Conservation (phyloP, 331 rosid genomes). For the Cucumis variabilis region DNA sequence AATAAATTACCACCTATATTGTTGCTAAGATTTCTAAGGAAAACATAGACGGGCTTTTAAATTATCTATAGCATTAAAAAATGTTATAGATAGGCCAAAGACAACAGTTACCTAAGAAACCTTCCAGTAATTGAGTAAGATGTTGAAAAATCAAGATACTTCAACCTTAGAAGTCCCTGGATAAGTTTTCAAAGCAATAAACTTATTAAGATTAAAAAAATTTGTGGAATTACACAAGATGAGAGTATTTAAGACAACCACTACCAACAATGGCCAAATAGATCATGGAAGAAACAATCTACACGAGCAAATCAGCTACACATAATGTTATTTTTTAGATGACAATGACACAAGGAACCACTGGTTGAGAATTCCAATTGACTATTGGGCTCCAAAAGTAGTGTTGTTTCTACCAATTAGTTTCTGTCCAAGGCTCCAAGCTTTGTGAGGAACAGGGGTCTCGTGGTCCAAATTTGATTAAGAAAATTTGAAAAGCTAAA, state of each 20-base stretch:
- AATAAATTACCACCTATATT: slow-evolving; percentile 68
- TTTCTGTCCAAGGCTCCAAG: slow-evolving; percentile 32
- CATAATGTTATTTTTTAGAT: neutral
- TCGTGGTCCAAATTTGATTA: neutral
- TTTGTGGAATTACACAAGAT: neutral
- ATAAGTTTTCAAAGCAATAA: slow-evolving; percentile 27
- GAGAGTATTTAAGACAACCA: neutral
- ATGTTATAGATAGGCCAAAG: neutral
- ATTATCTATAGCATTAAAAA: slow-evolving; percentile 17
- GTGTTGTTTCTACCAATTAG: neutral
- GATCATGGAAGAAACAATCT: slow-evolving; percentile 20
- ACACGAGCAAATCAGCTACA: neutral
- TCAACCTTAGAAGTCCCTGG: slow-evolving; percentile 87
- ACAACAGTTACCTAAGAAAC: slow-evolving; percentile 75
- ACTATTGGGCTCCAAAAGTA: neutral
- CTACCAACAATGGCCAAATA: slow-evolving; percentile 15
- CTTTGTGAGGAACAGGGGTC: neutral
- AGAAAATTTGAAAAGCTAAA: neutral
- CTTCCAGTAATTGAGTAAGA: slow-evolving; percentile 94
- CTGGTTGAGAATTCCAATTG: neutral
- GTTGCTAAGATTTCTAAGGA: slow-evolving; percentile 81
- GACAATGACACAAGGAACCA: neutral
- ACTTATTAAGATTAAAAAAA: neutral
- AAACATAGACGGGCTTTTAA: slow-evolving; percentile 9
- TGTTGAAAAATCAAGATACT: slow-evolving; percentile 85